Evolutionary conservation across 495 filamentous ascomycete genomes (phyloP).

Genomic region (Sordaria brevicollis): DNA sequence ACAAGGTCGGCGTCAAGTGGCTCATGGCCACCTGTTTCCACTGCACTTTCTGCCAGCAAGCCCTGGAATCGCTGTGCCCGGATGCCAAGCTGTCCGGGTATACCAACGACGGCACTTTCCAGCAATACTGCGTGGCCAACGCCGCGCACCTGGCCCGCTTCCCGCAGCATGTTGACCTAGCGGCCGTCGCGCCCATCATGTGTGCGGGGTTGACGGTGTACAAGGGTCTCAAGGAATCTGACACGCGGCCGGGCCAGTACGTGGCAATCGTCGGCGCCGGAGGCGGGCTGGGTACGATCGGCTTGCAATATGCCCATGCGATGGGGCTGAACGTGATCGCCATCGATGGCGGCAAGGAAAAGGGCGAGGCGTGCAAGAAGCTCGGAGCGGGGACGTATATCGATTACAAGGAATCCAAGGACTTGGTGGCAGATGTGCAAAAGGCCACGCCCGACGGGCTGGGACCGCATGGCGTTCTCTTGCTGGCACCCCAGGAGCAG

Average conservation of each 20-base stretch:
- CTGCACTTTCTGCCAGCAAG: slow-evolving; percentile 67
- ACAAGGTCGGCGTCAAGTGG: slow-evolving; percentile 81
- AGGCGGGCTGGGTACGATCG: slow-evolving; percentile 68
- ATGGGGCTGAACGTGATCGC: slow-evolving; percentile 76
- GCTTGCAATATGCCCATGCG: slow-evolving; percentile 72
- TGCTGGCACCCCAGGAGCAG: slow-evolving; percentile 74
- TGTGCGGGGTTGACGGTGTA: slow-evolving; percentile 84
- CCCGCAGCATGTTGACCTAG: slow-evolving; percentile 60
- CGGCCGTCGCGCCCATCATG: slow-evolving; percentile 68
- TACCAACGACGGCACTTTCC: slow-evolving; percentile 82
- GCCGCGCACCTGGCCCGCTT: slow-evolving; percentile 67
- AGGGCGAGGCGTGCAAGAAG: slow-evolving; percentile 53
- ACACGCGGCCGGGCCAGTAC: slow-evolving; percentile 56
- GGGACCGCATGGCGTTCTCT: slow-evolving; percentile 75
- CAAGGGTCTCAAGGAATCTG: slow-evolving; percentile 74
- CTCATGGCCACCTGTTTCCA: slow-evolving; percentile 67
- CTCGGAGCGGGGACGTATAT: slow-evolving; percentile 63
- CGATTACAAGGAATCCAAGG: slow-evolving; percentile 61
- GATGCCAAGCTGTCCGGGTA: slow-evolving; percentile 68
- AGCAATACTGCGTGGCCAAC: slow-evolving; percentile 79
- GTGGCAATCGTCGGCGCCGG: slow-evolving; percentile 78
- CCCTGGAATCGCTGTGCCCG: slow-evolving; percentile 58
- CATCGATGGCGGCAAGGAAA: slow-evolving; percentile 70
- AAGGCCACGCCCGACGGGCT: slow-evolving; percentile 58
- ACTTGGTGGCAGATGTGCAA: slow-evolving; percentile 74